These are phyloP conservation scores for Schizophyllum amplum DNA, from an alignment of 1,284 basidiomycete genomes.

Conservation along the genomic window DNA sequence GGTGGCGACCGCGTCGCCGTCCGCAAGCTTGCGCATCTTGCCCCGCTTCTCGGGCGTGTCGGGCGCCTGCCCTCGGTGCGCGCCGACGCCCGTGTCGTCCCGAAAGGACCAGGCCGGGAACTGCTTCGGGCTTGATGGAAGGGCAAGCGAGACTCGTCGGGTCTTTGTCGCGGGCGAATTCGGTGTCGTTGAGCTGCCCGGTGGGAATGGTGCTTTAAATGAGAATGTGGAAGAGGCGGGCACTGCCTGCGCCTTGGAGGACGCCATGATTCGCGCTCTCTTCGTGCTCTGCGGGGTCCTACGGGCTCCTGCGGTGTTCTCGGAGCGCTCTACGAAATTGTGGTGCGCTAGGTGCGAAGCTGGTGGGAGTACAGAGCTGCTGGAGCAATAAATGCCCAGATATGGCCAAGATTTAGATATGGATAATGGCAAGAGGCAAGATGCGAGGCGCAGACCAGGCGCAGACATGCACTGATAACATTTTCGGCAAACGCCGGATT, in stretches of 20 bases:
- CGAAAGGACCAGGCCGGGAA: constrained; percentile 68
- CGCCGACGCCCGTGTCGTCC: constrained; percentile 59
- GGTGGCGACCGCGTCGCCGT: constrained; percentile 23
- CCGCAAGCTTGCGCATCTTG: constrained; percentile 43
- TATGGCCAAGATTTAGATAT: too few species aligned
- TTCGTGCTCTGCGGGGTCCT: too few species aligned
- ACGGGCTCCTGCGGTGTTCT: too few species aligned
- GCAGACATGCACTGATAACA: too few species aligned
- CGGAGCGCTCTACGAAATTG: too few species aligned
- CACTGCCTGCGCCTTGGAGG: constrained; percentile 4
- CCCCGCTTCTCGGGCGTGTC: constrained; percentile 44
- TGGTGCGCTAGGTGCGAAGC: too few species aligned
- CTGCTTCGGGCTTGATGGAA: constrained; percentile 57
- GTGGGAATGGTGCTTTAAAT: constrained; percentile 41
- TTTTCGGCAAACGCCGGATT: too few species aligned
- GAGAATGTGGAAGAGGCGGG: constrained; percentile 46
- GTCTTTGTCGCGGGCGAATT: not conserved
- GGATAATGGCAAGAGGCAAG: too few species aligned
- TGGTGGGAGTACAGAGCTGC: too few species aligned
- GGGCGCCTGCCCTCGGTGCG: constrained; percentile 24
- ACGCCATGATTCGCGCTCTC: too few species aligned
- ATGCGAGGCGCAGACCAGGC: too few species aligned
- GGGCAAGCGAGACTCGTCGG: constrained; percentile 55
- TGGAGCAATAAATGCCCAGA: too few species aligned
- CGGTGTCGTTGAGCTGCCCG: not conserved